Conservation (phyloP, 768 basidiomycete species). For the Russula lepida region DNA sequence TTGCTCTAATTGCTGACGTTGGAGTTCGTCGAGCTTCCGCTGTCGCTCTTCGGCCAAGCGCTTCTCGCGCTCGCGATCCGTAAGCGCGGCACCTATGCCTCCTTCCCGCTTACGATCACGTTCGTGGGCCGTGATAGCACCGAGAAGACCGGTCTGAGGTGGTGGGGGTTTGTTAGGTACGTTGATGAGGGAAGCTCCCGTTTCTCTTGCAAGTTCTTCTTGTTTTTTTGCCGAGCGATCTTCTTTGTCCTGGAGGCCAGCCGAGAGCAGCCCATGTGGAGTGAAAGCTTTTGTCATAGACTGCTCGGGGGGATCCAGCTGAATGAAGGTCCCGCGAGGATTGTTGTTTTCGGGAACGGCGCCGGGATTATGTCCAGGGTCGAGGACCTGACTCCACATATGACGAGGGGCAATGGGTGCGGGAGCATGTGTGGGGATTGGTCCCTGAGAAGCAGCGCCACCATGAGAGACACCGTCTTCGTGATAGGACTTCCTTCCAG, state of each 20-base stretch:
- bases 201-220: constrained; percentile 88
- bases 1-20: constrained; percentile 84
- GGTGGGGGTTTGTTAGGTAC: constrained; percentile 94
- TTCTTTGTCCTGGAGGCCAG: constrained; percentile 91
- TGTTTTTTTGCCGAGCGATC: constrained; percentile 93
- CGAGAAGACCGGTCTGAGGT: constrained; percentile 90
- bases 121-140: constrained; percentile 93
- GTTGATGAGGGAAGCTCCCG: constrained; percentile 86
- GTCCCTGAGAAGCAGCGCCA: background rate
- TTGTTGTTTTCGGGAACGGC: constrained; percentile 29
- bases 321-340: constrained; percentile 55
- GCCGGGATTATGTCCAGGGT: constrained; percentile 49
- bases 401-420: constrained; percentile 46
- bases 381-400: constrained; percentile 87
- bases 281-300: constrained; percentile 90
- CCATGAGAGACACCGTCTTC: constrained; percentile 35
- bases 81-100: constrained; percentile 88
- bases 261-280: constrained; percentile 88
- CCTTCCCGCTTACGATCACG: constrained; percentile 91
- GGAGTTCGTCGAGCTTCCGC: constrained; percentile 84
- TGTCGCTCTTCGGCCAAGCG: constrained; percentile 88
- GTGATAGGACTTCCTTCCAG: constrained; percentile 44
- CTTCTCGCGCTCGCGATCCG: constrained; percentile 91
- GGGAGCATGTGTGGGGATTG: constrained; percentile 18
- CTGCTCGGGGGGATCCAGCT: constrained; percentile 60